phyloP scores from a whole-genome alignment of 768 basidiomycete species.

The Boletus tomentosulus region DNA sequence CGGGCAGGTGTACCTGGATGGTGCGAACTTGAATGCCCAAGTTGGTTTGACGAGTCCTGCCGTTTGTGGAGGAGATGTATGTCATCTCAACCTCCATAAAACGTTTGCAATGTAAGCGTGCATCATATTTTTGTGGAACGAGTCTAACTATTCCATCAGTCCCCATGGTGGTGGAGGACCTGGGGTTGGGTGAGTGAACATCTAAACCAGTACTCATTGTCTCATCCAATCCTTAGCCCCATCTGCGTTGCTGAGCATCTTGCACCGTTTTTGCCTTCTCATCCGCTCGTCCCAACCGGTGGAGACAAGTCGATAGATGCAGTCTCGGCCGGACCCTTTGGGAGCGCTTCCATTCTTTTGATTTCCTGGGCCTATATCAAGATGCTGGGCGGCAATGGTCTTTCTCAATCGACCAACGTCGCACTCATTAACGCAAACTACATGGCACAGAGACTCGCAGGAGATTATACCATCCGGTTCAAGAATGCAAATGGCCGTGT shows the following conservation, averaged over 20 bases:
- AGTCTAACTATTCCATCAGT: conserved; percentile 35
- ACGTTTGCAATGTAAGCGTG: conserved; percentile 84
- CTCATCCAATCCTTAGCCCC: conserved; percentile 45
- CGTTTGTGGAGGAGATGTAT: conserved; percentile 95
- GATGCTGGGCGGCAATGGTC: conserved; percentile 95
- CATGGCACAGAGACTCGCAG: conserved; percentile 84
- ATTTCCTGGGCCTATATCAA: conserved; percentile 99
- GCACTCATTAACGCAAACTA: conserved; percentile 97
- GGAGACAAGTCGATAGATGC: conserved; percentile 76
- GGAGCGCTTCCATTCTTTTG: conserved; percentile 90
- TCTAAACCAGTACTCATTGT: background rate
- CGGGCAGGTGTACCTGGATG: conserved; percentile 96
- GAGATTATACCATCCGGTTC: conserved; percentile 82
- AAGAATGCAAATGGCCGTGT: conserved; percentile 89
- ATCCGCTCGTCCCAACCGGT: conserved; percentile 67
- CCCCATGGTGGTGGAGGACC: conserved; percentile 98
- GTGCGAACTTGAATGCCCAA: conserved; percentile 92
- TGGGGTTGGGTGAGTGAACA: conserved; percentile 72
- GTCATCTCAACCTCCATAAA: conserved; percentile 98
- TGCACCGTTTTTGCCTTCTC: conserved; percentile 88
- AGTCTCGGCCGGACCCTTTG: conserved; percentile 88
- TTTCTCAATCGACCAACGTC: conserved; percentile 78
- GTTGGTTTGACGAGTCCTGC: conserved; percentile 91
- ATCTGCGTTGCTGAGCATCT: conserved; percentile 95
- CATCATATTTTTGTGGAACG: background rate